Percentiles rank a stretch among this genome's conserved stretches.
Evolutionary conservation across 225 moss, liverwort and hornwort species (phyloP).

Genomic region (Straminergon stramineum): DNA sequence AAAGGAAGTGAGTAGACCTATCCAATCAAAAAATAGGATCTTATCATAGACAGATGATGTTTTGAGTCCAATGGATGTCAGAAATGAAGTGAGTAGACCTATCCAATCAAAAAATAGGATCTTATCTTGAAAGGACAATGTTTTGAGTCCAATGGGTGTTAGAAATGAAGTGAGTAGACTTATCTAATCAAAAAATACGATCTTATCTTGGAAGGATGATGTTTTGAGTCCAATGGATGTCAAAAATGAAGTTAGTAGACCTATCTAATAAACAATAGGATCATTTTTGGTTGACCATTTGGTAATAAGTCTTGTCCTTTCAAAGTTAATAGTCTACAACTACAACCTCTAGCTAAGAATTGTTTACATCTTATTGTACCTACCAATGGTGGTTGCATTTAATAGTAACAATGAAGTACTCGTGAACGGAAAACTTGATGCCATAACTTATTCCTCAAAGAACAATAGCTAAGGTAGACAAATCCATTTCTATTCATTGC

Average conservation of each 20-base stretch:
- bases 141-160: not conserved
- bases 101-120: not conserved
- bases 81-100: not conserved
- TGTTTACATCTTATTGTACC: not conserved
- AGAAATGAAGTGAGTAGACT: too few species aligned
- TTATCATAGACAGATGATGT: fast-evolving
- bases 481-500: not conserved
- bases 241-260: too few species aligned
- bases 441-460: not conserved
- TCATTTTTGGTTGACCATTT: not conserved
- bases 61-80: not conserved
- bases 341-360: too few species aligned
- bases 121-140: fast-evolving
- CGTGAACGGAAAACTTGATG: not conserved
- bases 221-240: not conserved
- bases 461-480: not conserved
- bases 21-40: not conserved
- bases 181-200: not conserved
- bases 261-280: not conserved
- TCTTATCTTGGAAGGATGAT: not conserved
- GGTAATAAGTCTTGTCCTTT: not conserved
- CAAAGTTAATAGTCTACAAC: not conserved
- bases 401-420: not conserved
- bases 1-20: not conserved
- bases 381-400: not conserved